Evolutionary conservation across 805 yeast species (phyloP), one percentile per base, ranked within the genome.

Genomic region (Myxozyma sirexii): DNA sequence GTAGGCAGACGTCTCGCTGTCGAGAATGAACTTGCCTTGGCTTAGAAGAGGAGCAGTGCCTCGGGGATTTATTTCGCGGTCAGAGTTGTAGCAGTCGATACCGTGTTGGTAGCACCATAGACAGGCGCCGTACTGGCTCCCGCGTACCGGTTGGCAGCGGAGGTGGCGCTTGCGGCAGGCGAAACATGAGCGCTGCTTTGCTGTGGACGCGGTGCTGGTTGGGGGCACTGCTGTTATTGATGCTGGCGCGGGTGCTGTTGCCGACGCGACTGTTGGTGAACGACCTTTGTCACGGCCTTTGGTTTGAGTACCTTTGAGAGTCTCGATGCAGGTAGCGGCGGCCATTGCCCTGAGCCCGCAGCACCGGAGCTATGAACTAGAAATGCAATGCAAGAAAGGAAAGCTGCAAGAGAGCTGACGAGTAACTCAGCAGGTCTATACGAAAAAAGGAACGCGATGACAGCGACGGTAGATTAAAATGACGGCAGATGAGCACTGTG

Each of bases 41-140:
- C 51, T 43, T 24, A 49, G 23, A 3, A 39, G 37, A 10, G 31
- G 42, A 3, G 44, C 27, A 5, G 33, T 42, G 17, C 55, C 55
- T 12, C 54, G 54, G 29, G 59, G 59, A 4, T 56, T 56, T 10
- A 21, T 35, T 41, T 56, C 59, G 7, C 10, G 13, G 42, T 56
- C 59, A n/a, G 55, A 56, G 27, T 56, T 54, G 50, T 48, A 56
- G 49, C 59, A 56, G 47, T 56, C 59, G 27, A 56, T 42, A 6
- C 59, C 59, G 27, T 56, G 59, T 33, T 56, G 50, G 47, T 48
- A 56, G 49, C 59, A 56, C 59, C 59, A 56, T 12, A 50, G 55
- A 43, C 59, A 56, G 13, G 55, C 50, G 23, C 59, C 59, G 27
- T 41, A 37, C 33, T 48, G 59, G 26, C 37, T 56, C 19, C 37